phyloP scores from a whole-genome alignment of 768 basidiomycete genomes.

The Pisolithus marmoratus region DNA sequence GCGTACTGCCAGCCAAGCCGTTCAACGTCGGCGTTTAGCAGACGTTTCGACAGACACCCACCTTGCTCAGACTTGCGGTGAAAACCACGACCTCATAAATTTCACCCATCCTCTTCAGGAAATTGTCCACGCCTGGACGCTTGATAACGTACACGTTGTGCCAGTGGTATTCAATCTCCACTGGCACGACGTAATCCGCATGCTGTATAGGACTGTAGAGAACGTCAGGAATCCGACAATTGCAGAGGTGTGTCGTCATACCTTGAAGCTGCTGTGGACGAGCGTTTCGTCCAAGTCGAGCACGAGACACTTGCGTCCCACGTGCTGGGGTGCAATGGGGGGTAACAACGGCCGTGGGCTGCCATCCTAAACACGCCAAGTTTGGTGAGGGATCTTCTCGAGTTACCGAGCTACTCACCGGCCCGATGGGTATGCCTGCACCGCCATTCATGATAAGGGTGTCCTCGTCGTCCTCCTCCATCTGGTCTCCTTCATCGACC shows the following conservation, averaged over 20 bases:
- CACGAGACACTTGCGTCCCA: constrained; percentile 90
- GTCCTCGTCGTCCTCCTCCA: constrained; percentile 84
- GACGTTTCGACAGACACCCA: constrained; percentile 28
- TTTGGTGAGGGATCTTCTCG: constrained; percentile 2
- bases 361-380: constrained; percentile 58
- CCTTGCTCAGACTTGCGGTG: constrained; percentile 97
- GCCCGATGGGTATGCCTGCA: constrained; percentile 90
- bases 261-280: constrained; percentile 98
- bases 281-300: constrained; percentile 97
- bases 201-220: constrained; percentile 76
- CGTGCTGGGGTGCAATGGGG: constrained; percentile 72
- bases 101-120: constrained; percentile 97
- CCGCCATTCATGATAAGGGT: constrained; percentile 86
- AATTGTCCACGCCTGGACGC: constrained; percentile 95
- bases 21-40: constrained; percentile 1
- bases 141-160: constrained; percentile 99
- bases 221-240: constrained; percentile 7
- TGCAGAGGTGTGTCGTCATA: constrained; percentile 27
- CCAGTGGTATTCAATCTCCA: constrained; percentile 97
- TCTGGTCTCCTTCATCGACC: constrained; percentile 50
- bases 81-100: constrained; percentile 98
- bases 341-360: constrained; percentile 82
- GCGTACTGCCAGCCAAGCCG: constrained; percentile 64
- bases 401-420: constrained; percentile 49
- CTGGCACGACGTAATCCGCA: constrained; percentile 97